Conservation (phyloP, 225 moss, liverwort and hornwort species). For the Pleurozium schreberi region DNA sequence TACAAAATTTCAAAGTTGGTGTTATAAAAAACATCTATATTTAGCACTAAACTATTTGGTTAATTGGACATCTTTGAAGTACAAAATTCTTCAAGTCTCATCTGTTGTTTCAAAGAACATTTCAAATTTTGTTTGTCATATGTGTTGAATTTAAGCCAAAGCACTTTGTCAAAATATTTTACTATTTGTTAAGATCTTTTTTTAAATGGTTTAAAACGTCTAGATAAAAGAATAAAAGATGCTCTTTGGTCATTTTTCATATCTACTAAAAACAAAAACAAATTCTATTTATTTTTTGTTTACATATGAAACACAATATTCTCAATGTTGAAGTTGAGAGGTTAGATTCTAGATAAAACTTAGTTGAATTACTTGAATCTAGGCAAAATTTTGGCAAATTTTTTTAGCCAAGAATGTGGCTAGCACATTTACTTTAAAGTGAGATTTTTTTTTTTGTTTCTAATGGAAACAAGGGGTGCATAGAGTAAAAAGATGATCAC, state of each 20-base stretch:
- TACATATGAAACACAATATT: neutral
- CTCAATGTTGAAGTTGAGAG: neutral
- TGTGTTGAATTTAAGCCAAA: too few relatives aligned
- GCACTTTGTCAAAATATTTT: too few relatives aligned
- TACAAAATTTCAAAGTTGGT: neutral
- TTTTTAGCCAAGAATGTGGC: neutral
- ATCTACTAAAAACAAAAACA: neutral
- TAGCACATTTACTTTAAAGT: too few relatives aligned
- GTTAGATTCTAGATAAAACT: neutral
- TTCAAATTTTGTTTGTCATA: too few relatives aligned
- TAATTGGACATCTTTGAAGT: too few relatives aligned
- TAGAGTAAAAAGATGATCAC: neutral
- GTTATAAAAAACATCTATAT: neutral
- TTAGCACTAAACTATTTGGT: too few relatives aligned
- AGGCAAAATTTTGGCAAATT: too few relatives aligned
- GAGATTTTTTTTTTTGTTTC: rapidly evolving
- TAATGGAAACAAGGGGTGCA: rapidly evolving
- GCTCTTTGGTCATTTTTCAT: neutral
- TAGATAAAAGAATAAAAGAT: neutral
- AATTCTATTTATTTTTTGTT: neutral
- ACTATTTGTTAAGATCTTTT: too few relatives aligned
- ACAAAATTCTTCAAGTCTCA: too few relatives aligned
- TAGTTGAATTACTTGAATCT: rapidly evolving
- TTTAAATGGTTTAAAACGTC: too few relatives aligned
- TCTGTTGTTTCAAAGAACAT: too few relatives aligned